Base-by-base conservation (phyloP, 305 asterid genomes). In the Withania somnifera region DNA sequence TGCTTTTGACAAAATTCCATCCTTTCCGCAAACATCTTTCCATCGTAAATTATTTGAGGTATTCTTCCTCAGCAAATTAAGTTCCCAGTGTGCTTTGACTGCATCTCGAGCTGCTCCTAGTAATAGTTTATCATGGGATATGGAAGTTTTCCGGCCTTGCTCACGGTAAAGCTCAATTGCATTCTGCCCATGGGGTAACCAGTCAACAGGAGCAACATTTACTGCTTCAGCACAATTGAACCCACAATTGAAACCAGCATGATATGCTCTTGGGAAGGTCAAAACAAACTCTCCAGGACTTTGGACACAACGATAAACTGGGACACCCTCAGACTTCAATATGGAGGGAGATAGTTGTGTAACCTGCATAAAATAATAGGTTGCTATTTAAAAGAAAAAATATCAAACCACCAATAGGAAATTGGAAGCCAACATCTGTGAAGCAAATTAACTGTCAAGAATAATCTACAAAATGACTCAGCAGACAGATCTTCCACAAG, bases 161-260 rank as follows among this genome's bases (percentile, higher is more conserved):
- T 89, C 91, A 32, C 93, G 86, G 69, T 93, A 93, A 64, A 92
- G 95, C 91, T 92, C 94, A 45, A 93, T 90, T 58, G 98, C 98
- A 86, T 89, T 91, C 77, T 89, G 93, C 20, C 98, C 98, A 81
- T 93, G 98, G 36, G 93, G 95, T 86, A 93, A 90, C 98, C 98
- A 93, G 85, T 93, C 97, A 82, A 92, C 93, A 68, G 98, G 98
- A 85, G 98, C 98, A 77, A 92, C 97, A 86, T 93, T 93, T 83
- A 93, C 98, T 52, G 98, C 98, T 86, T 93, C 98, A 80, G 98
- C 98, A 89, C 97, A 93, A 78, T 92, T 93, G 82, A 93, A 93
- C 80, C 98, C 98, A 45, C 89, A 87, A 85, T 93, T 93, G 89
- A 93, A 93, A 83, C 98, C 98, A 58, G 98, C 92, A 84, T 93